phyloP scores from a whole-genome alignment of 352 stramenopile species.

The Globisporangium viniferum region DNA sequence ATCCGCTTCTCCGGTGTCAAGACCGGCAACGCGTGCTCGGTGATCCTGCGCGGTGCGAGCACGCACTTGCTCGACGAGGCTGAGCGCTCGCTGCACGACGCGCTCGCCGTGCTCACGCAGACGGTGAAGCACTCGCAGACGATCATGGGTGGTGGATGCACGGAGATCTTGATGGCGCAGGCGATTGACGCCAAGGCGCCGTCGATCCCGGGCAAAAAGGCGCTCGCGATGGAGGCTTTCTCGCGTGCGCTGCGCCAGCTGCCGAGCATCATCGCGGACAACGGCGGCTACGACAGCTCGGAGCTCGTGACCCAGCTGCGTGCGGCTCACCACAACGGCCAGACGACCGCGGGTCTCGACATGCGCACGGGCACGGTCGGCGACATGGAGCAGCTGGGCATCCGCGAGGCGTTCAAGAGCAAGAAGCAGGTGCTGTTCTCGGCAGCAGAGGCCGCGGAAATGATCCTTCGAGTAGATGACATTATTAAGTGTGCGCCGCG shows the following conservation, averaged over 20 bases:
- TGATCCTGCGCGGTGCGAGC: slow-evolving; percentile 93
- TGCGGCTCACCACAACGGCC: slow-evolving; percentile 90
- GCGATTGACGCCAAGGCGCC: slow-evolving; percentile 89
- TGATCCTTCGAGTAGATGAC: slow-evolving; percentile 99
- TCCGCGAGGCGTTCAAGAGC: slow-evolving; percentile 95
- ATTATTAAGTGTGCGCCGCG: slow-evolving; percentile 96
- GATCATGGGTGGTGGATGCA: slow-evolving; percentile 96
- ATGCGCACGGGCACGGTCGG: slow-evolving; percentile 95
- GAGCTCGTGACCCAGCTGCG: slow-evolving; percentile 97
- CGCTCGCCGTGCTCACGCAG: slow-evolving; percentile 95
- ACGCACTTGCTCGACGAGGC: slow-evolving; percentile 98
- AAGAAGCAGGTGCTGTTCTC: slow-evolving; percentile 98
- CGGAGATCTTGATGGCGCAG: slow-evolving; percentile 96
- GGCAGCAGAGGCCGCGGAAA: slow-evolving; percentile 98
- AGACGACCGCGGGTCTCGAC: slow-evolving; percentile 94
- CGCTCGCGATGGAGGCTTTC: slow-evolving; percentile 98
- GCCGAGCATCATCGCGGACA: slow-evolving; percentile 98
- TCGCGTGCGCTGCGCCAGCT: slow-evolving; percentile 94
- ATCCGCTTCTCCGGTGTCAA: slow-evolving; percentile 98
- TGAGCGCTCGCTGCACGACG: slow-evolving; percentile 98
- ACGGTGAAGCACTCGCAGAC: slow-evolving; percentile 97
- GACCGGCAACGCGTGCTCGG: slow-evolving; percentile 92
- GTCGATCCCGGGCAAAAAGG: slow-evolving; percentile 96
- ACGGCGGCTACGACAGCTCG: slow-evolving; percentile 98
- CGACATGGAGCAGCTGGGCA: slow-evolving; percentile 97